Evolutionary conservation across 2,329 filamentous ascomycete species (phyloP).

Genomic region (Magnaporthiopsis incrustans): DNA sequence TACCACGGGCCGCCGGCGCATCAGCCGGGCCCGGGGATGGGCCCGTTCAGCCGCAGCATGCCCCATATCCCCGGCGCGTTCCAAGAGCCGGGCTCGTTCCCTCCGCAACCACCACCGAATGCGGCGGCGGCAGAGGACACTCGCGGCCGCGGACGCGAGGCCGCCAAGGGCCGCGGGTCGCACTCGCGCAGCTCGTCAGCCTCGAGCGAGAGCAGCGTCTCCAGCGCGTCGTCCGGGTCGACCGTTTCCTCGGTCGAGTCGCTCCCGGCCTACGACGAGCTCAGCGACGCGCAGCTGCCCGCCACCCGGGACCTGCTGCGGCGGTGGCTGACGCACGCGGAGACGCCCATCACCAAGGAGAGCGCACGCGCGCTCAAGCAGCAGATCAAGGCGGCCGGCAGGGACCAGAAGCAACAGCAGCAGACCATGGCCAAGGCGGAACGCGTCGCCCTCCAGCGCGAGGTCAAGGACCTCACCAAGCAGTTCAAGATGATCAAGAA

Average conservation of each 20-base stretch:
- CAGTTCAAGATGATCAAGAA: conserved; percentile 35
- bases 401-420: conserved; percentile 2
- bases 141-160: not conserved
- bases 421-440: conserved; percentile 15
- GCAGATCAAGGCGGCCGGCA: conserved; percentile 24
- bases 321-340: conserved; percentile 41
- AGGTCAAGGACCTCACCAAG: conserved; percentile 36
- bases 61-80: not conserved
- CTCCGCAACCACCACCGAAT: not conserved
- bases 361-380: conserved; percentile 32
- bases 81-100: not conserved
- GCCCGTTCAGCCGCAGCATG: not conserved
- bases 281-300: conserved; percentile 40
- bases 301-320: conserved; percentile 34
- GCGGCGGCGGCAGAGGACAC: not conserved
- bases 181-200: conserved; percentile 13
- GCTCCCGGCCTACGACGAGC: conserved; percentile 44
- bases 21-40: not conserved
- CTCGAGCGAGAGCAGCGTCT: conserved; percentile 28
- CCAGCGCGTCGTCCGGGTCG: conserved; percentile 25
- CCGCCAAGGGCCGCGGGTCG: not conserved
- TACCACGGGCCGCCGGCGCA: not conserved
- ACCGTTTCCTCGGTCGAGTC: conserved; percentile 40
- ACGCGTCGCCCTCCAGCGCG: conserved; percentile 29
- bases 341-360: conserved; percentile 38